These are phyloP conservation scores for Pyrenopolyporus hunteri DNA, from an alignment of 495 filamentous ascomycete genomes.

Conservation along the genomic window DNA sequence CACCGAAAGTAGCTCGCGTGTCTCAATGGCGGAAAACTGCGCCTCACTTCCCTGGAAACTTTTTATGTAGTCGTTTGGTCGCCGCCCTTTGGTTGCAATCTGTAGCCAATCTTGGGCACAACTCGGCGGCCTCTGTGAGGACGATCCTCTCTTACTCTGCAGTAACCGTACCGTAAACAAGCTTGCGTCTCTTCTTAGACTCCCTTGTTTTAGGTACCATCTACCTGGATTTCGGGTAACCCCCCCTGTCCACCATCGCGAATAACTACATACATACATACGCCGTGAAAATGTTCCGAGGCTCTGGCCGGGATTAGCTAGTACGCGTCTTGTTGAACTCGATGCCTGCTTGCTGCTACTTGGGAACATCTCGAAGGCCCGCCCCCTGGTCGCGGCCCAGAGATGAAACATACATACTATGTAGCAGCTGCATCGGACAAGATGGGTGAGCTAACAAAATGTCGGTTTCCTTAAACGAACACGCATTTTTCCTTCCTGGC, in stretches of 20 bases:
- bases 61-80: too few relatives aligned
- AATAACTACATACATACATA: too few relatives aligned
- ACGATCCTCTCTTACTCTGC: conserved; percentile 27
- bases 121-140: conserved; percentile 25
- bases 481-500: conserved; percentile 17
- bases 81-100: too few relatives aligned
- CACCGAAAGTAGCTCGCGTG: conserved; percentile 8
- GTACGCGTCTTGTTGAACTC: conserved; percentile 24
- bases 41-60: conserved; percentile 24
- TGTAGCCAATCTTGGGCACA: conserved; percentile 28
- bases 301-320: conserved; percentile 15
- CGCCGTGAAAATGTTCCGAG: conserved; percentile 29
- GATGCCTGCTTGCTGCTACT: conserved; percentile 23
- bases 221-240: conserved; percentile 31
- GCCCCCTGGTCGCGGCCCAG: conserved; percentile 14
- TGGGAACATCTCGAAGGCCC: conserved; percentile 20
- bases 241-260: conserved; percentile 10
- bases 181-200: conserved; percentile 22
- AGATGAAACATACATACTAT: conserved; percentile 25
- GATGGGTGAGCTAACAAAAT: conserved; percentile 20
- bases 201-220: conserved; percentile 32
- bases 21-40: conserved; percentile 6
- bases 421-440: conserved; percentile 14
- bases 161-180: conserved; percentile 27
- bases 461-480: conserved; percentile 24